Base-by-base conservation (phyloP, 805 yeast genomes). In the Cyberlindnera nakhonratchasimensis region DNA sequence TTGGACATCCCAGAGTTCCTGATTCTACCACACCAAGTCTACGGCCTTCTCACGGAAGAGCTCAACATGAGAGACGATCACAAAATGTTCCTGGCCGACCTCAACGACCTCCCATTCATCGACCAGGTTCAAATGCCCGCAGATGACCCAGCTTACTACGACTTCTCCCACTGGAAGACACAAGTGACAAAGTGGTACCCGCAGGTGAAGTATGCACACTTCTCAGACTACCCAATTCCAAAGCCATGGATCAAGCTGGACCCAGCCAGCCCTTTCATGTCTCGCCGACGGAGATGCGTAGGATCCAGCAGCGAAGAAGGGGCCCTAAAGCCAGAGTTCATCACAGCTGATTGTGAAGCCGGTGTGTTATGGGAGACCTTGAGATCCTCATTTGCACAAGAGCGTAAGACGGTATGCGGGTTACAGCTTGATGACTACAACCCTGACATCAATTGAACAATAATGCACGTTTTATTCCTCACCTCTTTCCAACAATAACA, bases 191-290 rank as follows among this genome's bases (percentile, higher is more conserved):
- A 45, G 12, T 54, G 52, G 18, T 45, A 23, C 11, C 11, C 62
- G 3, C 47, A 52, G 8, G 59, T 72, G 5, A 73, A 70, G 52
- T 64, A 77, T 39, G 56, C 81, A 18, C 88, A 82, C 57, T 82
- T 76, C 56, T 75, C 83, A 3, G 88, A 82, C 52, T 68, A 70
- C 28, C 88, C 87, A 5, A 59, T 80, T 5, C 77, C 80, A 0
- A 80, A 82, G 53, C 87, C 87, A 6, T 81, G 88, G 88, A 55
- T 44, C 28, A n/a, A 41, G 19, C 40, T 46, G 31, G 34, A 43
- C 9, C 40, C 30, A 1, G n/a, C 37, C 0, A 40, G 21, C 3
- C 34, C 26, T 1, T 53, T 52, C 34, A 54, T 53, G 58, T 29
- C 30, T 1, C 29, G 5, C 6, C 43, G 57, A 40, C 40, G 48